Conservation (phyloP, 805 yeast species). For the Priceomyces haplophilus region DNA sequence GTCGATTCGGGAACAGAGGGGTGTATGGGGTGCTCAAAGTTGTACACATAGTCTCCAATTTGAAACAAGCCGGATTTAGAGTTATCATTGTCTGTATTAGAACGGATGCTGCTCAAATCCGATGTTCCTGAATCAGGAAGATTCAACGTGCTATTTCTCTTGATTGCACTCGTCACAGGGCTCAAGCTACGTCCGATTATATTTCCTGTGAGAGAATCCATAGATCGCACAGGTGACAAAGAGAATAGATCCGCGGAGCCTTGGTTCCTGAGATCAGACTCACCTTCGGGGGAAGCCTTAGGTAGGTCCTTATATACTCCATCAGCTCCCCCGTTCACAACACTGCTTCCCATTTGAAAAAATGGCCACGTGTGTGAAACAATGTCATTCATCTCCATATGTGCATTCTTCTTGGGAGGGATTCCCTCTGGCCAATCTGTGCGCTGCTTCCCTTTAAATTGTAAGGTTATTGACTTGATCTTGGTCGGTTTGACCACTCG, state of each 20-base stretch:
- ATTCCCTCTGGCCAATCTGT: conserved; percentile 99
- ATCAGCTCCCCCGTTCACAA: conserved; percentile 41
- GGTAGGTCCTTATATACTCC: conserved; percentile 38
- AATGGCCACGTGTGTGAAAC: conserved; percentile 91
- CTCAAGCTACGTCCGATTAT: conserved; percentile 24
- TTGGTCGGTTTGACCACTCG: conserved; percentile 70
- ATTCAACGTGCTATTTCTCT: conserved; percentile 21
- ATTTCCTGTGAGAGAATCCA: conserved; percentile 6
- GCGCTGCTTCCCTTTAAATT: conserved; percentile 64
- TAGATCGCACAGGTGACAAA: conserved; percentile 10
- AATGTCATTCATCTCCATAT: conserved; percentile 60
- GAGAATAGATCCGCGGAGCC: conserved; percentile 19
- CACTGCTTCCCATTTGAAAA: conserved; percentile 36
- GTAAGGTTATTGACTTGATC: conserved; percentile 59
- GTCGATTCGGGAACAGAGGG: conserved; percentile 80
- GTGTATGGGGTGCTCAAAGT: conserved; percentile 85
- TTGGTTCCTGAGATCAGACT: conserved; percentile 31
- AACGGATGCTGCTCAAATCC: conserved; percentile 23
- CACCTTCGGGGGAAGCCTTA: conserved; percentile 5
- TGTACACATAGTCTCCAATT: conserved; percentile 90
- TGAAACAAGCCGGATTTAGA: conserved; percentile 43
- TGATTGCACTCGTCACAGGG: conserved; percentile 25
- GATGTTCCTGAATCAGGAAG: conserved; percentile 24
- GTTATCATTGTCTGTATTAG: conserved; percentile 18
- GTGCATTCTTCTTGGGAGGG: conserved; percentile 78